Base-by-base conservation (phyloP, 2,329 filamentous ascomycete genomes). In the Sporothrix humicola region DNA sequence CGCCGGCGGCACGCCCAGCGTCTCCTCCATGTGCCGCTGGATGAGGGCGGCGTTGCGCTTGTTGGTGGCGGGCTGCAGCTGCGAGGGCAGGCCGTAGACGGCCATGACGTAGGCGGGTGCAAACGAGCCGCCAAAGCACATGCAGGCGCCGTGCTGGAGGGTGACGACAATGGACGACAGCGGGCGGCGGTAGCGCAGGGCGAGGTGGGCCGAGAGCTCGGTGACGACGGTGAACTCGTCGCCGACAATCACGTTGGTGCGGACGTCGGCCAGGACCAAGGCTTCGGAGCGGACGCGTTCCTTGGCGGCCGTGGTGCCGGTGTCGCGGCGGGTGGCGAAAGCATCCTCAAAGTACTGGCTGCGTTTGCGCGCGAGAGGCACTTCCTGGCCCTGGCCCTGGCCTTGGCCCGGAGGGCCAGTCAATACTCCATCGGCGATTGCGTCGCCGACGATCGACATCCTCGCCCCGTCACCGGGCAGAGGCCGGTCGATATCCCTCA, bases 71-170 rank as follows among this genome's bases (percentile, higher is more conserved):
- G 92, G 89, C 75, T 91, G 90, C 73, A 96, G 83, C 76, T 93
- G 87, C 12, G 85, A 85, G 0, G 92, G 86, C 10, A 96, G 85
- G 0, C 93, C 90, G 50, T 88, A 91, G 74, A 97, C 88, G 48
- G 89, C 91, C 78, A 97, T 85, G 74, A 91, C 87, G 79, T 97
- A 98, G 23, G 93, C 92, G 3, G 93, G 92, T 69, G 94, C 91
- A 76, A 93, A 92, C 5, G 89, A 90, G 50, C 91, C 92, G 1
- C 89, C 92, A 74, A 95, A 91, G 72, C 93, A 84, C 77, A 97
- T 88, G 79, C 91, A 93, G 15, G 89, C 87, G 37, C 91, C 90
- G 78, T 96, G 93, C 58, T 92, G 88, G n/a, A 97, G 83, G 1
- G 89, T 91, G 65, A 97, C 88, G 79, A 93, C 88, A 73, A 97